Base-by-base conservation (phyloP, 2,329 filamentous ascomycete species). In the Leptographium lundbergii region DNA sequence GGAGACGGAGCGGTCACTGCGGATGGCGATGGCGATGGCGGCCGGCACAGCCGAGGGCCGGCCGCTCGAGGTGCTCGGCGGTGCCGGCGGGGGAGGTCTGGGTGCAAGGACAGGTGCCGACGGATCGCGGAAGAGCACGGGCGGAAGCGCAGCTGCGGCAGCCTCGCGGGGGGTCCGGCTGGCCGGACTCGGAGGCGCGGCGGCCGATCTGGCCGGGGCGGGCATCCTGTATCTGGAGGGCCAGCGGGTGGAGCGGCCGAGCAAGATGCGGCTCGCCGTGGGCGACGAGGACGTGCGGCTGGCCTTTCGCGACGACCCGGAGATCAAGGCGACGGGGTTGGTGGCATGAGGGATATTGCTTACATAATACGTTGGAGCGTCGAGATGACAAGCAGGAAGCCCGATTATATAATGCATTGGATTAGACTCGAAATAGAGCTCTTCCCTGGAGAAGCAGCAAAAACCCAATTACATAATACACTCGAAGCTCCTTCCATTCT, bases 281-380 rank as follows among this genome's bases (percentile, higher is more conserved):
- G 88, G 89, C 14, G 89, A 96, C 61, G 92, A 97, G 67, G 92
- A 99, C 72, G 84, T 99, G 32, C 87, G 87, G 69, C 81, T 90
- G 69, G 94, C 92, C 34, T 84, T 97, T 65, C 84, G 87, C 61
- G 91, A 96, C 64, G 94, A 99, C 73, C 82, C 82, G 9, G 90
- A 96, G 68, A 86, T 95, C 59, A 91, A 86, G 71, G 86, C 87
- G 47, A 76, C 96, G 67, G 89, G 89, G 34, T 80, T 91, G 63
- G 65, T 67, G 60, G 68, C 71, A 48, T 74, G 50, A 52, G 50
- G 50, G 29, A 10, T 29, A 5, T 7, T 51, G 29, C 50, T 57
- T 34, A 56, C 6, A 59, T 24, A 54, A 51, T 61, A n/a, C 14
- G 25, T 36, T 36, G 13, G 9, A 32, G 29, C 5, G 29, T 4